A percentile compares a stretch with the other conserved stretches of the same genome.
phyloP scores from a whole-genome alignment of 768 basidiomycete species.

The Pisolithus sp. region DNA sequence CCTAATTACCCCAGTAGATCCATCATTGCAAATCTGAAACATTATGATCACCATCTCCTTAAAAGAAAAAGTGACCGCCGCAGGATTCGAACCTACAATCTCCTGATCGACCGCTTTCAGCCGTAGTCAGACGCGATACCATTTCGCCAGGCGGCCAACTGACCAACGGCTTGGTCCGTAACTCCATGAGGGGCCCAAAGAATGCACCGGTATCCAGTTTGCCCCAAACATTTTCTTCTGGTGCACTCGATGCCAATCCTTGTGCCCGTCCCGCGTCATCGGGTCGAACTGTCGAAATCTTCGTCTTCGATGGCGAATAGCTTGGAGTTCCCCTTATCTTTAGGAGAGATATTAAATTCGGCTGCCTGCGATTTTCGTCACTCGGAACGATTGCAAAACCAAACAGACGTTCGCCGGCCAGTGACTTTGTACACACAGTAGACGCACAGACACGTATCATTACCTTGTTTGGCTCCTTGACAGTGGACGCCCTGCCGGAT shows the following conservation, averaged over 20 bases:
- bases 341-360: too few relatives aligned
- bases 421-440: too few relatives aligned
- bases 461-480: neutral
- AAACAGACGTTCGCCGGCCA: too few relatives aligned
- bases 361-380: too few relatives aligned
- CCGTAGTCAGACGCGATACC: slow-evolving; percentile 86
- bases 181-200: neutral
- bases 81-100: slow-evolving; percentile 92
- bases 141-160: slow-evolving; percentile 74
- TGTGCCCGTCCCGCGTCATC: too few relatives aligned
- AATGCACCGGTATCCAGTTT: too few relatives aligned
- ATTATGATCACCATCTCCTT: neutral
- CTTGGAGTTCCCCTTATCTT: too few relatives aligned
- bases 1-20: neutral
- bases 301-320: too few relatives aligned
- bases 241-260: too few relatives aligned
- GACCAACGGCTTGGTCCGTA: neutral
- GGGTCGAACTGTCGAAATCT: too few relatives aligned
- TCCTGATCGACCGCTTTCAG: slow-evolving; percentile 51
- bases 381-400: too few relatives aligned
- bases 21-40: neutral
- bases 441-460: neutral
- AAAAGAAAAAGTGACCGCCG: slow-evolving; percentile 47
- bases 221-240: too few relatives aligned
- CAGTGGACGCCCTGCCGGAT: neutral